Evolutionary conservation across 106 monocot species (phyloP).

Genomic region (Platanthera guangdongensis): DNA sequence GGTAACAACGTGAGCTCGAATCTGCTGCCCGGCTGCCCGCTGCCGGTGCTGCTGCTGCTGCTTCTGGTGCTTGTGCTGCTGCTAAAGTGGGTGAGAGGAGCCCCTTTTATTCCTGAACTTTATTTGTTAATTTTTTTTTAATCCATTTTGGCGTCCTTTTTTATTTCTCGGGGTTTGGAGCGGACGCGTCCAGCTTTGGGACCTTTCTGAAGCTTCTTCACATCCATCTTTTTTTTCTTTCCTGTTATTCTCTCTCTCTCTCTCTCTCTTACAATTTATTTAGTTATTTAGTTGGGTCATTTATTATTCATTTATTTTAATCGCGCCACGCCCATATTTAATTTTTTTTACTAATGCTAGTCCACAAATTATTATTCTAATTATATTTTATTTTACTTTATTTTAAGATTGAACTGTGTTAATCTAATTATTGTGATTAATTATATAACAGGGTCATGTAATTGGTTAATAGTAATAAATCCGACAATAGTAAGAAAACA

Average conservation of each 20-base stretch:
- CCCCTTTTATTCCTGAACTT: neutral
- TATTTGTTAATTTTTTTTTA: conserved; percentile 2
- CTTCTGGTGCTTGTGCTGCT: neutral
- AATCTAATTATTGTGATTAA: too few species aligned
- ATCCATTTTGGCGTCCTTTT: neutral
- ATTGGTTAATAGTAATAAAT: too few species aligned
- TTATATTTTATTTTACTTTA: too few species aligned
- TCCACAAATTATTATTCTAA: too few species aligned
- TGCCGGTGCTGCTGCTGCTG: neutral
- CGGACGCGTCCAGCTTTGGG: conserved; percentile 12
- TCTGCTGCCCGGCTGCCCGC: neutral
- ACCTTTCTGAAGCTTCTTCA: conserved; percentile 17
- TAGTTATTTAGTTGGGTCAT: neutral
- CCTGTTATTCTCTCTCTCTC: neutral
- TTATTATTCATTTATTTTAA: neutral
- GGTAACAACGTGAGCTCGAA: neutral
- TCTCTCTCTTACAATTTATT: neutral
- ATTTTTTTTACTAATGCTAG: too few species aligned
- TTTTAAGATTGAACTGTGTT: too few species aligned
- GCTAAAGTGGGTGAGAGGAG: neutral
- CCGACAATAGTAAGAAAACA: too few species aligned
- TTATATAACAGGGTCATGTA: too few species aligned
- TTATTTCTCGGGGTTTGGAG: conserved; percentile 17
- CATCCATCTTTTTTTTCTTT: neutral
- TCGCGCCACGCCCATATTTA: too few species aligned